Evolutionary conservation across 1,284 basidiomycete species (phyloP), one percentile per base, ranked within the genome.

Genomic region (Takashimella koratensis): DNA sequence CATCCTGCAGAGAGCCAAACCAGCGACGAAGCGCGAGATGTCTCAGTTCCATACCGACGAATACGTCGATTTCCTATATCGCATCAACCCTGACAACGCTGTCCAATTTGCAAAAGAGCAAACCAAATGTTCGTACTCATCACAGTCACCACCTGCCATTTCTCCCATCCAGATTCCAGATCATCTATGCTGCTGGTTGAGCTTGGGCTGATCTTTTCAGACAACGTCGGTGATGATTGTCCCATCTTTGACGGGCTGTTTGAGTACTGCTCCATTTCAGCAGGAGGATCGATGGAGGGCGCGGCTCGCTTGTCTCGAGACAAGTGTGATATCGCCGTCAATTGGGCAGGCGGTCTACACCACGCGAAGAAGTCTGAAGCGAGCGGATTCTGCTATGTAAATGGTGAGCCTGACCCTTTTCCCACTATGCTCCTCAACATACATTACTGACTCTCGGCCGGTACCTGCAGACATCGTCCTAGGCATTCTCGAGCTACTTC

Each of bases 351-450:
- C 16, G 95, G 95, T 5, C 79, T 98, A 51, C 95, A 98, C 73
- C 95, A 98, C 71, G 93, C 95, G 2, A 98, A 98, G 78, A 98
- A 98, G 79, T 90, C 92, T 43, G 96, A 98, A 77, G 95, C 95
- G 0, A 94, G 90, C 65, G 95, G 95, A 1, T 98, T 98, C 77
- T 98, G 95, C 77, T 98, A 98, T 75, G 91, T 98, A 47, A 98
- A 98, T 70, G 94, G 93, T 92, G 42, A 53, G 74, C 64, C 11
- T 36, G 16, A 36, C 16, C 16, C 30, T 36, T 36, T 8, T 36
- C 30, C 30, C 16, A 8, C 16, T 36, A 10, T 13, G 26, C 22
- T 5, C 16, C 26, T n/a, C 30, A 16, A 36, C 30, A 5, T 6
- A 44, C 22, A 4, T 36, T 39, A 19, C 4, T 21, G 8, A 21